A percentile compares a stretch with the other conserved stretches of the same genome.
Conservation (phyloP, 2,329 filamentous ascomycete genomes). For the Pseudogymnoascus sp. region DNA sequence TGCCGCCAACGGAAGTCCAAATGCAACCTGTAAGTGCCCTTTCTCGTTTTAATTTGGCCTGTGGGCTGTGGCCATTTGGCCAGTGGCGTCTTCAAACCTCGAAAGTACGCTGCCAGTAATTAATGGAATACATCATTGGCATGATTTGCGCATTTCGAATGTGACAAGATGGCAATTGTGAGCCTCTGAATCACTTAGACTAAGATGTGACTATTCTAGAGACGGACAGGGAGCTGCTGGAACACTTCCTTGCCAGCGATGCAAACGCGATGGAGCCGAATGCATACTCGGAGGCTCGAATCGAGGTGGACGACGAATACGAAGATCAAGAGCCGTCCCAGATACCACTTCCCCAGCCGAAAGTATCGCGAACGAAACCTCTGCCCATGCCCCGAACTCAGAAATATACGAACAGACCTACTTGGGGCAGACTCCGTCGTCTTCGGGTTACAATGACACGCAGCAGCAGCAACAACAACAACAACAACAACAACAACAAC, state of each 20-base stretch:
- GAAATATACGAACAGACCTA: background rate
- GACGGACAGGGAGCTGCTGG: slow-evolving; percentile 20
- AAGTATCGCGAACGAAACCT: background rate
- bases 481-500: background rate
- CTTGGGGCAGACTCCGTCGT: background rate
- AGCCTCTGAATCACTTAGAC: slow-evolving; percentile 18
- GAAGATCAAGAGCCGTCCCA: slow-evolving; percentile 11
- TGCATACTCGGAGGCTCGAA: slow-evolving; percentile 35
- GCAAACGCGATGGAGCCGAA: slow-evolving; percentile 31
- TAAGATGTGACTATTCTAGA: slow-evolving; percentile 24
- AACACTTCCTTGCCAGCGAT: slow-evolving; percentile 33
- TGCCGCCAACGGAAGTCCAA: slow-evolving; percentile 21
- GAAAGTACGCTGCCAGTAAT: background rate
- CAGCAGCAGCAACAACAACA: background rate
- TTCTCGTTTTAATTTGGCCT: background rate
- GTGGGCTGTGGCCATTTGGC: background rate
- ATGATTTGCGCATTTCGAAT: slow-evolving; percentile 14
- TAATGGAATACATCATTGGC: background rate
- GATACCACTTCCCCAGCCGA: background rate
- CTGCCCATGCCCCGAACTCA: background rate
- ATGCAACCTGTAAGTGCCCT: slow-evolving; percentile 19
- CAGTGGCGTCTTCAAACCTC: background rate
- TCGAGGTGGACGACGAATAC: slow-evolving; percentile 31
- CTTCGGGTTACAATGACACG: background rate
- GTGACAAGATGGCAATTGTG: slow-evolving; percentile 30